These are phyloP conservation scores for Xylona heveae DNA, from an alignment of 495 filamentous ascomycete genomes.

Conservation along the genomic window DNA sequence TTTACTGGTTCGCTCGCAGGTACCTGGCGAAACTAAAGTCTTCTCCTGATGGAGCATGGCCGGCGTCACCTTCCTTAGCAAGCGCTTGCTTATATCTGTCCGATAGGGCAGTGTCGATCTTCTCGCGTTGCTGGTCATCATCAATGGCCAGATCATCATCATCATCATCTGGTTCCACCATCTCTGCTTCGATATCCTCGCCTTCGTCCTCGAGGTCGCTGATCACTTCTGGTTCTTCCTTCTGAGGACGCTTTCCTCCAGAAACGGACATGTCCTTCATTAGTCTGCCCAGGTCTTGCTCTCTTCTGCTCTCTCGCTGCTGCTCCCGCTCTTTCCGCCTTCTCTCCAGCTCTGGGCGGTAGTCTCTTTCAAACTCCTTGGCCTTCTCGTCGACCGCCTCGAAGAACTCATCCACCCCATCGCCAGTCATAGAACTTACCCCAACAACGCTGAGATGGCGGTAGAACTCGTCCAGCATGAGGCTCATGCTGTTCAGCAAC, in stretches of 20 bases:
- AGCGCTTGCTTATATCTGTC: constrained; percentile 37
- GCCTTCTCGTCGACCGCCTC: constrained; percentile 67
- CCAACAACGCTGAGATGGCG: constrained; percentile 76
- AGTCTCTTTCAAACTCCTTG: constrained; percentile 76
- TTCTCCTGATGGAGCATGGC: constrained; percentile 19
- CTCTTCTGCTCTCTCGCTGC: constrained; percentile 40
- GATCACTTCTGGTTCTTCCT: constrained; percentile 28
- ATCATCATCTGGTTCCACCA: constrained; percentile 24
- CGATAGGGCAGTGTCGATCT: constrained; percentile 24
- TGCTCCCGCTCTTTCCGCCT: constrained; percentile 54
- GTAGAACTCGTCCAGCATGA: constrained; percentile 97
- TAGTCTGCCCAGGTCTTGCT: constrained; percentile 69
- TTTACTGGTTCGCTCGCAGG: constrained; percentile 14
- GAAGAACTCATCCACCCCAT: constrained; percentile 86
- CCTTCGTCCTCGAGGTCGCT: constrained; percentile 38
- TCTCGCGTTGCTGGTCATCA: constrained; percentile 24
- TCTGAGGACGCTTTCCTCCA: constrained; percentile 13
- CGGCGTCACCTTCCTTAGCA: constrained; percentile 17
- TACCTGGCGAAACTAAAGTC: constrained; percentile 40
- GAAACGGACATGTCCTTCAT: constrained; percentile 87
- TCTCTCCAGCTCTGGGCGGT: constrained; percentile 75
- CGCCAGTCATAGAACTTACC: constrained; percentile 82
- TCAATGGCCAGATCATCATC: constrained; percentile 27
- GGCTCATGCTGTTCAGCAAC: constrained; percentile 86
- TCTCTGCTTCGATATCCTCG: constrained; percentile 19